A percentile compares a stretch with the other conserved stretches of the same genome.
These are phyloP conservation scores for Malassezia sp. DNA, from an alignment of 1,284 basidiomycete genomes.

Conservation along the genomic window DNA sequence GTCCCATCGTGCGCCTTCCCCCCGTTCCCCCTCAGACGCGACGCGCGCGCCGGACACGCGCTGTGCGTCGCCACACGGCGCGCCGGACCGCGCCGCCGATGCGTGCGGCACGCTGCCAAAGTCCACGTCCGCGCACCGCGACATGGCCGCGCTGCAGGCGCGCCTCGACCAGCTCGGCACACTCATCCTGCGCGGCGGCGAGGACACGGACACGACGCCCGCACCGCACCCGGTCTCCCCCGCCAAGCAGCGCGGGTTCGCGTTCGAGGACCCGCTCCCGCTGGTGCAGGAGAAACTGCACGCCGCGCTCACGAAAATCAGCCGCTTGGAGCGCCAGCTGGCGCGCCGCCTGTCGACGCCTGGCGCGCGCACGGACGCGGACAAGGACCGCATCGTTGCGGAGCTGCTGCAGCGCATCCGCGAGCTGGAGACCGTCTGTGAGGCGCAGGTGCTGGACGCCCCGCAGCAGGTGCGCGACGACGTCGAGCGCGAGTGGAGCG, in stretches of 20 bases:
- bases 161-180: conserved; percentile 32
- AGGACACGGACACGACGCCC: not conserved
- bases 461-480: conserved; percentile 35
- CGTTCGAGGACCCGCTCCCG: conserved; percentile 27
- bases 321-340: conserved; percentile 20
- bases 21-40: too few relatives aligned
- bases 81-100: not conserved
- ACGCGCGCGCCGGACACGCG: not conserved
- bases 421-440: conserved; percentile 38
- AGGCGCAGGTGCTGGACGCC: conserved; percentile 28
- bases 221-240: conserved; percentile 26
- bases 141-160: conserved; percentile 25
- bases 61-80: too few relatives aligned
- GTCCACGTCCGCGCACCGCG: conserved; percentile 18
- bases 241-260: conserved; percentile 20
- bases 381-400: conserved; percentile 21
- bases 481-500: conserved; percentile 27
- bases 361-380: not conserved
- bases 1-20: too few relatives aligned
- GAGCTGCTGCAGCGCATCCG: conserved; percentile 22
- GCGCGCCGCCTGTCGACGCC: conserved; percentile 23
- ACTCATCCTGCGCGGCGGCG: conserved; percentile 31
- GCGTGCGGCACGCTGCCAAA: not conserved
- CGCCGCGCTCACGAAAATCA: conserved; percentile 24
- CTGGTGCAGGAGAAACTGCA: conserved; percentile 37